A percentile compares a stretch with the other conserved stretches of the same genome.
Evolutionary conservation across 257 asterid species (phyloP).

Genomic region (Thymus quinquecostatus): DNA sequence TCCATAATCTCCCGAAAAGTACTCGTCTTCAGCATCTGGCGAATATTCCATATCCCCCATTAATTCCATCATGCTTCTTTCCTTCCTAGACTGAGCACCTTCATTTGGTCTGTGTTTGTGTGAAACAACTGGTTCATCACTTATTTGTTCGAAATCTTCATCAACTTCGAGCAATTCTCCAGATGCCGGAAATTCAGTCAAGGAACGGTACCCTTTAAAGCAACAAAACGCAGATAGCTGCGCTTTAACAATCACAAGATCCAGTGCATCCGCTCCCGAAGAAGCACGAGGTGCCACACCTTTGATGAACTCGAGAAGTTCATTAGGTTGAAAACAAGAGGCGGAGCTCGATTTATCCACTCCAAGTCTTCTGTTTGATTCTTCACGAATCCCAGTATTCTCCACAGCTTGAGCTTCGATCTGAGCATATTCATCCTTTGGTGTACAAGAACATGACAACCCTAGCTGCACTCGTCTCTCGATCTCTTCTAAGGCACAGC

Average conservation of each 20-base stretch:
- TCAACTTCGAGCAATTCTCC: constrained; percentile 58
- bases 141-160: constrained; percentile 31
- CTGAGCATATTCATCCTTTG: constrained; percentile 48
- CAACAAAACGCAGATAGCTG: constrained; percentile 70
- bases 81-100: constrained; percentile 53
- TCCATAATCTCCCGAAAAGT: constrained; percentile 37
- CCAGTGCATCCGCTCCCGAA: constrained; percentile 58
- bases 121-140: constrained; percentile 36
- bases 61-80: constrained; percentile 68
- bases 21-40: constrained; percentile 58
- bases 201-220: constrained; percentile 65
- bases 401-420: constrained; percentile 73
- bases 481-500: constrained; percentile 82
- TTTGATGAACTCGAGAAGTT: constrained; percentile 60
- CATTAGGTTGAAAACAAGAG: constrained; percentile 63
- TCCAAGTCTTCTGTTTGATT: constrained; percentile 70
- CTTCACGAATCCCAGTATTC: constrained; percentile 83
- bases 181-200: constrained; percentile 45
- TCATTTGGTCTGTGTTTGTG: constrained; percentile 54
- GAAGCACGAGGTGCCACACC: constrained; percentile 63
- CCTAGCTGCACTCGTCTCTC: constrained; percentile 82
- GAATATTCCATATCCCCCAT: constrained; percentile 52
- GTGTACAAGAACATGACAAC: constrained; percentile 72
- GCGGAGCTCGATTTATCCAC: constrained; percentile 65
- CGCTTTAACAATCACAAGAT: constrained; percentile 65